phyloP scores from a whole-genome alignment of 148 eudicot species.

The Vaccinium myrtillus region DNA sequence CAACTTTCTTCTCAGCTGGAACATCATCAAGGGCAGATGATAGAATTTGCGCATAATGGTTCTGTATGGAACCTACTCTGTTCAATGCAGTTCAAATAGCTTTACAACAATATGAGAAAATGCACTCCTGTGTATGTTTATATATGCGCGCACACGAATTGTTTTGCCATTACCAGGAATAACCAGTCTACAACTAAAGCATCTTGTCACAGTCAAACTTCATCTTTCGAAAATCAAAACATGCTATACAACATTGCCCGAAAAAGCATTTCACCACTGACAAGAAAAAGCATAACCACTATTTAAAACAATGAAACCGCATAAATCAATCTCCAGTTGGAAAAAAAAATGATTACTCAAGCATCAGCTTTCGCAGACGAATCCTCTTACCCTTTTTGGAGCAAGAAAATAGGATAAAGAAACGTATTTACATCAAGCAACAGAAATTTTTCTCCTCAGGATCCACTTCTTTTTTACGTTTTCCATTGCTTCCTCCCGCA shows the following conservation, averaged over 20 bases:
- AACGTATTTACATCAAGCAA: slow-evolving; percentile 27
- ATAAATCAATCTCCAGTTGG: not conserved
- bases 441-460: slow-evolving; percentile 36
- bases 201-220: not conserved
- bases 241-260: not conserved
- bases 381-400: not conserved
- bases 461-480: slow-evolving; percentile 57
- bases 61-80: not conserved
- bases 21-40: not conserved
- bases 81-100: not conserved
- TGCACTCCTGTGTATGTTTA: not conserved
- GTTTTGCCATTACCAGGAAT: not conserved
- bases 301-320: not conserved
- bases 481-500: slow-evolving; percentile 58
- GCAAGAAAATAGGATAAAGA: not conserved
- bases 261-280: not conserved
- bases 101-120: not conserved
- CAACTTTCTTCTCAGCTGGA: not conserved
- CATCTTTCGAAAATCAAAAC: not conserved
- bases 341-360: not conserved
- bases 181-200: not conserved
- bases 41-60: not conserved
- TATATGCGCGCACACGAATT: not conserved
- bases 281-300: not conserved
- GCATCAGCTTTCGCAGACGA: not conserved